Percentiles rank a stretch among this genome's conserved stretches.
Conservation (phyloP, 1,139 yeast genomes). For the Magnusiomyces tetraspermus region DNA sequence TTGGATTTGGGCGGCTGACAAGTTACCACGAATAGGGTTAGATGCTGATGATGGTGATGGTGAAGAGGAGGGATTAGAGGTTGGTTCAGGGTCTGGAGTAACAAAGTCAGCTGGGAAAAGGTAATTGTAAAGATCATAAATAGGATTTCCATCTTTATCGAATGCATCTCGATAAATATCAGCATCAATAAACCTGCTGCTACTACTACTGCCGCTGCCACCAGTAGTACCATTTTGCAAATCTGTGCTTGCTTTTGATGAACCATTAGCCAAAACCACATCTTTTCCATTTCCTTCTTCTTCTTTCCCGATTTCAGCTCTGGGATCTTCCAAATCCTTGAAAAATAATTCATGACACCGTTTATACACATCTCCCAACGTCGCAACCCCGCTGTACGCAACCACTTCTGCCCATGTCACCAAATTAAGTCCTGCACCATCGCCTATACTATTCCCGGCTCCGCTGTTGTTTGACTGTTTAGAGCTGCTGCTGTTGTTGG, state of each 20-base stretch:
- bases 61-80: not conserved
- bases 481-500: not conserved
- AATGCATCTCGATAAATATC: not conserved
- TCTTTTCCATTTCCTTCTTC: not conserved
- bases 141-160: not conserved
- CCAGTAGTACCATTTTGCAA: not conserved
- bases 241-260: not conserved
- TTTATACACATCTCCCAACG: conserved; percentile 13
- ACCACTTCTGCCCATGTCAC: conserved; percentile 3
- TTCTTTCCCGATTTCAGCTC: not conserved
- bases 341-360: conserved; percentile 19
- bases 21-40: not conserved
- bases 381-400: conserved; percentile 8
- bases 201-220: no score
- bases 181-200: not conserved
- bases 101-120: not conserved
- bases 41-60: not conserved
- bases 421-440: not conserved
- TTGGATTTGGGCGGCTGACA: not conserved
- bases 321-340: not conserved
- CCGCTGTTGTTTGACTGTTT: not conserved
- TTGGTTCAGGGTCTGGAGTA: not conserved
- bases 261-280: not conserved
- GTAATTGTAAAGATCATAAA: not conserved
- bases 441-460: not conserved